Percentiles rank a stretch among this genome's conserved stretches.
phyloP scores from a whole-genome alignment of 2,329 filamentous ascomycete genomes.

The Paecilomyces formosus region DNA sequence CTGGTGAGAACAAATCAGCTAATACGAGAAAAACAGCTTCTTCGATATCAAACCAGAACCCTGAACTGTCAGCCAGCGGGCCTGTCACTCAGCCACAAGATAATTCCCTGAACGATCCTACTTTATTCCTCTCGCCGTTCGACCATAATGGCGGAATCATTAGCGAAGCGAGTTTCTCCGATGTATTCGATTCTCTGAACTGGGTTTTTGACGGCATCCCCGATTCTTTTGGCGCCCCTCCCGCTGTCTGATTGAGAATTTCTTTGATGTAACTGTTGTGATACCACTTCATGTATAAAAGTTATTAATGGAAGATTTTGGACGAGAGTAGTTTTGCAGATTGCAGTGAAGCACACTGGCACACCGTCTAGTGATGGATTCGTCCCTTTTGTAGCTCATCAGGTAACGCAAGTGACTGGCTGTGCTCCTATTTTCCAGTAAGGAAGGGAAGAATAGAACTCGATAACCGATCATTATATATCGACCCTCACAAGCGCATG shows the following conservation, averaged over 20 bases:
- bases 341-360: neutral
- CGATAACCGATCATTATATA: neutral
- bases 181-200: slow-evolving; percentile 81
- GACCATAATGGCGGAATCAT: slow-evolving; percentile 30
- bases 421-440: too few relatives aligned
- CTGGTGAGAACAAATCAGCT: neutral
- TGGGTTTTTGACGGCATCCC: slow-evolving; percentile 86
- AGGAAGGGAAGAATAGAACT: neutral
- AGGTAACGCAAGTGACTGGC: too few relatives aligned
- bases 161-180: slow-evolving; percentile 48
- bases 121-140: slow-evolving; percentile 25
- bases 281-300: neutral
- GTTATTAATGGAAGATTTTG: neutral
- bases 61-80: slow-evolving; percentile 26
- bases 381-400: too few relatives aligned
- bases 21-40: neutral
- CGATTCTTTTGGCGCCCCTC: slow-evolving; percentile 46
- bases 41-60: slow-evolving; percentile 23
- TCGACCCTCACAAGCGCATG: neutral
- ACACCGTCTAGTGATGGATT: neutral
- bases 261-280: neutral
- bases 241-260: slow-evolving; percentile 3
- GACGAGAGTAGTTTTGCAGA: neutral
- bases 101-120: slow-evolving; percentile 21
- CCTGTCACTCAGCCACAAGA: slow-evolving; percentile 20